These are phyloP conservation scores for Talaromyces rugulosus DNA, from an alignment of 2,329 filamentous ascomycete species.

Conservation along the genomic window DNA sequence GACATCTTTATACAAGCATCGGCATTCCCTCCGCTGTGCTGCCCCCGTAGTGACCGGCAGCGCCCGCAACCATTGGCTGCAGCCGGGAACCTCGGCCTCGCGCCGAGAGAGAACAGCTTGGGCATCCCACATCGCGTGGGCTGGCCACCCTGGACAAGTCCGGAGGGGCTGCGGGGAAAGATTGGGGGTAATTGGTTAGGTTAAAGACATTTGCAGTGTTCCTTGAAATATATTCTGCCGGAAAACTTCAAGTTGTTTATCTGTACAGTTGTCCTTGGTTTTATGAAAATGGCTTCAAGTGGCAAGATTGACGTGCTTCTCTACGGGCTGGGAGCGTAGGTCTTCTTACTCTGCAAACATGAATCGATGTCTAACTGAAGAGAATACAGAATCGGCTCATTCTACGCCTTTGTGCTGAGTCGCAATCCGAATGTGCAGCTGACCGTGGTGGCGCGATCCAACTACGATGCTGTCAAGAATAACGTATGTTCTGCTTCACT, in stretches of 20 bases:
- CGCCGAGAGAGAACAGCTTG: not conserved
- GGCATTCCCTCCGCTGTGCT: not conserved
- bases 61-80: not conserved
- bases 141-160: too few relatives aligned
- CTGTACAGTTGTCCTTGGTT: not conserved
- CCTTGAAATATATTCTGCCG: not conserved
- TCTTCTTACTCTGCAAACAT: slow-evolving; percentile 2
- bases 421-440: slow-evolving; percentile 37
- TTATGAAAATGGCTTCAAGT: slow-evolving; percentile 14
- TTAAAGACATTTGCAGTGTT: not conserved
- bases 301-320: slow-evolving; percentile 42
- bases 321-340: slow-evolving; percentile 54
- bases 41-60: not conserved
- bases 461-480: slow-evolving; percentile 40
- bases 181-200: not conserved
- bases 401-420: slow-evolving; percentile 53
- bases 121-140: not conserved
- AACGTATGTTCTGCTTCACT: slow-evolving; percentile 25
- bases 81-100: not conserved
- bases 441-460: slow-evolving; percentile 44
- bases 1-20: not conserved
- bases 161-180: not conserved
- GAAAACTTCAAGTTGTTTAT: not conserved
- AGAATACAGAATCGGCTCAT: slow-evolving; percentile 49
- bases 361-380: not conserved